Percentiles rank a stretch among this genome's conserved stretches.
Conservation (phyloP, 345 rosid genomes). For the Cardamine chenopodiifolia region DNA sequence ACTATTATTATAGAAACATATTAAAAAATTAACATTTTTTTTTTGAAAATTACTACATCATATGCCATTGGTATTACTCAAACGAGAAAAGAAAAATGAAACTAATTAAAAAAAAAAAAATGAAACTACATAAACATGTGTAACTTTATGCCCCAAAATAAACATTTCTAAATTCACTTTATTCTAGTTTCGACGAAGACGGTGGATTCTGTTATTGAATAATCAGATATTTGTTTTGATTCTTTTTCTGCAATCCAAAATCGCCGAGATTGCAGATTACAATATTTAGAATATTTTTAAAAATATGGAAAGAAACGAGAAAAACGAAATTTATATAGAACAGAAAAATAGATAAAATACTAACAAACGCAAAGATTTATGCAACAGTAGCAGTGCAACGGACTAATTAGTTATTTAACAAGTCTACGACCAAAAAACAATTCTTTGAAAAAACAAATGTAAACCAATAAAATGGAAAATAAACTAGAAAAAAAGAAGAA, state of each 20-base stretch:
- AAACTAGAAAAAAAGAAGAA: constrained; percentile 1
- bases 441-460: neutral
- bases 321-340: neutral
- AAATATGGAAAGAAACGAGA: constrained; percentile 6
- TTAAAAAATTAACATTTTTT: no score
- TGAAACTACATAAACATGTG: neutral
- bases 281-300: neutral
- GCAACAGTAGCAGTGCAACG: constrained; percentile 25
- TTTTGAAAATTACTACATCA: no score
- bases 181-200: constrained; percentile 21
- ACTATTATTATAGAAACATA: no score
- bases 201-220: constrained; percentile 39
- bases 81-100: no score
- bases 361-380: constrained; percentile 34
- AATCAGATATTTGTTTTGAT: neutral
- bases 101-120: neutral
- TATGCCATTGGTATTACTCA: no score
- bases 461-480: neutral
- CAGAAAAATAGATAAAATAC: constrained; percentile 8
- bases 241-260: neutral
- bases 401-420: constrained; percentile 28
- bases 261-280: constrained; percentile 1
- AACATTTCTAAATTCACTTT: neutral
- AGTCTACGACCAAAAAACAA: constrained; percentile 3
- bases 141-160: neutral